These are phyloP conservation scores for Asterella californica DNA, from an alignment of 225 moss, liverwort and hornwort genomes.

Conservation along the genomic window DNA sequence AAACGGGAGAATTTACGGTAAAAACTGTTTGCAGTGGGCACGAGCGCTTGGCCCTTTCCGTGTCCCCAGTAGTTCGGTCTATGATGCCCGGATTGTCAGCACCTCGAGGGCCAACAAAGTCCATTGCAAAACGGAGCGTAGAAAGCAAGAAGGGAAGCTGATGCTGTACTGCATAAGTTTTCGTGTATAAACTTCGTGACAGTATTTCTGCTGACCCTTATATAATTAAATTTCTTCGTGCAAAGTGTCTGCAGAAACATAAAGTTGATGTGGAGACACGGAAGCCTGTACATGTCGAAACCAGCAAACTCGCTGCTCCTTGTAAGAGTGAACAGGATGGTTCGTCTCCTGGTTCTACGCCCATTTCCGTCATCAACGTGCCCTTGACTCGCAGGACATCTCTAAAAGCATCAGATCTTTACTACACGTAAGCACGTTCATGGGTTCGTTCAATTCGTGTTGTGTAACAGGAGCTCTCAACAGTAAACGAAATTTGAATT, in stretches of 20 bases:
- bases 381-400: slow-evolving; percentile 30
- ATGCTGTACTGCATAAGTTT: neutral
- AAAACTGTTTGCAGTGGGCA: neutral
- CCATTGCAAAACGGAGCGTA: too few relatives aligned
- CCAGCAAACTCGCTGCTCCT: neutral
- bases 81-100: neutral
- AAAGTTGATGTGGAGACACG: slow-evolving; percentile 41
- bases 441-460: neutral
- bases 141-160: too few relatives aligned
- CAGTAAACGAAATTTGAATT: too few relatives aligned
- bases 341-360: slow-evolving; percentile 2
- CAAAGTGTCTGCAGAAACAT: slow-evolving; percentile 7
- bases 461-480: too few relatives aligned
- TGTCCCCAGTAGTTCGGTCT: neutral
- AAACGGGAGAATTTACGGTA: too few relatives aligned
- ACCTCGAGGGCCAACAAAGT: neutral
- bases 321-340: neutral
- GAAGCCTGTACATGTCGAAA: slow-evolving; percentile 13
- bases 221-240: neutral
- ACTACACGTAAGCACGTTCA: slow-evolving; percentile 47
- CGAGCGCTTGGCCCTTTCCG: neutral
- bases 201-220: neutral
- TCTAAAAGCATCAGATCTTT: slow-evolving; percentile 51
- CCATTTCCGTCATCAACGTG: slow-evolving; percentile 36
- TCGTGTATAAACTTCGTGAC: neutral